Base-by-base conservation (phyloP, 1,139 yeast genomes). In the Hansenula lynferdii region DNA sequence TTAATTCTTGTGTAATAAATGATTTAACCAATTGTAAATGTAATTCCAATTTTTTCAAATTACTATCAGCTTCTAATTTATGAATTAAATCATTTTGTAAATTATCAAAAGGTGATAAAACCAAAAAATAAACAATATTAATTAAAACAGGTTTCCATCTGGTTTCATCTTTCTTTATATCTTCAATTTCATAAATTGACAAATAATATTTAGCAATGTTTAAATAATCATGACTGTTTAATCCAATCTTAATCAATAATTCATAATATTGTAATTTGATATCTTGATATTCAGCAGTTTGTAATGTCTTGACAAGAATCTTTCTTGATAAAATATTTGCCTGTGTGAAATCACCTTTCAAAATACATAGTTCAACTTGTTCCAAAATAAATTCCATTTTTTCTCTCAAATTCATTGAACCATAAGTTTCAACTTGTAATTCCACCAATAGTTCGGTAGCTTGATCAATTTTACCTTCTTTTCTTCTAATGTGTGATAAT, bases 371-470 rank as follows among this genome's bases (percentile, higher is more conserved):
- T 49, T 80, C 80, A 64, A 92, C 84, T 62, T 92, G 98, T 56
- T 89, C 89, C 54, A 92, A 70, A 47, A 92, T 92, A 58, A 86
- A 92, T 52, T 85, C 92, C 47, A 92, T 85, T 62, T 92, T 92
- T 51, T 92, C 96, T 41, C 81, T 74, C 64, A 87, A 76, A 31
- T 85, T 85, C 97, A 92, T 92, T 41, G 95, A 83, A 24, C 97
- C 96, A 60, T 87, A 92, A 0, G 98, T 92, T 65, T 92, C 98
- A 37, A 92, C 97, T 65, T 92, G 98, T 56, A 92, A 69, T 57
- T 92, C 97, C 55, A 96, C 89, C 53, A 92, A 71, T 39, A 90
- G 72, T 38, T 90, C 96, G 38, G 90, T 81, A 2, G 98, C 97
- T 49, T 82, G 81, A 57, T 86, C 95, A 57, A 87, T 77, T 47